Evolutionary conservation across 116 monocot species (phyloP).

Genomic region (Papilionanthe hybrid): DNA sequence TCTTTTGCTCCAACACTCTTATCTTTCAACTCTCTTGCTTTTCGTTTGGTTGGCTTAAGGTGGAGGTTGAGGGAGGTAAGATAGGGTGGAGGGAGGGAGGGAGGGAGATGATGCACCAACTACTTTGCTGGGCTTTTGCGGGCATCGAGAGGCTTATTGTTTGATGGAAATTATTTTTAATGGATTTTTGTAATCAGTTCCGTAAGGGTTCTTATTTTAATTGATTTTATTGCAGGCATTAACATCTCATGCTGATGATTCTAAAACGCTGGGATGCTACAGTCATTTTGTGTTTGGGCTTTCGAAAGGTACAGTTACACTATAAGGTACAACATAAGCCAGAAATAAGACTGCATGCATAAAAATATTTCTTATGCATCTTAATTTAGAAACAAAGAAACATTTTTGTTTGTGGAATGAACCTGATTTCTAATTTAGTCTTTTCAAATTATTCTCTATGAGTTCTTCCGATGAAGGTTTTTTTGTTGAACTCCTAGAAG

Average conservation of each 20-base stretch:
- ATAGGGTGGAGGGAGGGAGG: background rate
- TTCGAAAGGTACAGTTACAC: constrained; percentile 47
- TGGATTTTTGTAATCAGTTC: background rate
- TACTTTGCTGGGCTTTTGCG: background rate
- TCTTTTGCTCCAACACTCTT: too few relatives aligned
- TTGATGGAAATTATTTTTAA: background rate
- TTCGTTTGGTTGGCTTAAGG: too few relatives aligned
- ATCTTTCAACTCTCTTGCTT: too few relatives aligned
- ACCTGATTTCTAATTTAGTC: background rate
- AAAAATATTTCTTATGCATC: background rate
- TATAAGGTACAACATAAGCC: background rate
- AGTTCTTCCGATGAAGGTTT: background rate
- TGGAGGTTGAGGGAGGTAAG: background rate
- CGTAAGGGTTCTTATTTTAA: background rate
- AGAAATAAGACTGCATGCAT: background rate
- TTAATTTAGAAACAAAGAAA: background rate
- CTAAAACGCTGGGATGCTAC: constrained; percentile 27
- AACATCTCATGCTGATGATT: constrained; percentile 32
- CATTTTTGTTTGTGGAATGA: background rate
- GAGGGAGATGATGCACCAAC: background rate
- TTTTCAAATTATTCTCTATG: background rate
- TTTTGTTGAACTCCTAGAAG: background rate
- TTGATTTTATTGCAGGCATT: constrained; percentile 39
- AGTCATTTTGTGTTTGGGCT: constrained; percentile 46
- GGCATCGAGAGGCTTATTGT: background rate